phyloP scores from a whole-genome alignment of 192 early-diverging fungal genomes.

The Phycomyces nitens region DNA sequence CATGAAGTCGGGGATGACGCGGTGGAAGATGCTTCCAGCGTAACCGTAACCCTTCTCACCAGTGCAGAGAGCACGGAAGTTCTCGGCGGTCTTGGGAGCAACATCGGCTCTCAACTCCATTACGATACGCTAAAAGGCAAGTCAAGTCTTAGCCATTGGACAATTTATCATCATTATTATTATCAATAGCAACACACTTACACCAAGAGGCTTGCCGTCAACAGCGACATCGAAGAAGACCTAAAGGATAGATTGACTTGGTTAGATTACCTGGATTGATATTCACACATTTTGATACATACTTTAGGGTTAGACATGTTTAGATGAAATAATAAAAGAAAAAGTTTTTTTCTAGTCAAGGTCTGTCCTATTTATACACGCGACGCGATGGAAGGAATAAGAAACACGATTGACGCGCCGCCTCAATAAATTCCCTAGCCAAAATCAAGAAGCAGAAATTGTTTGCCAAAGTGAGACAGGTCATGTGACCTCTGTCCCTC shows the following conservation, averaged over 20 bases:
- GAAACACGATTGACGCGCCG: background rate
- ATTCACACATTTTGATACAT: too few species aligned
- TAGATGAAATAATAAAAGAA: background rate
- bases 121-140: constrained; percentile 41
- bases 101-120: constrained; percentile 69
- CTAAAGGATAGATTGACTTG: constrained; percentile 2
- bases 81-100: constrained; percentile 84
- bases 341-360: background rate
- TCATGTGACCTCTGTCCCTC: too few species aligned
- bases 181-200: too few species aligned
- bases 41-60: constrained; percentile 90
- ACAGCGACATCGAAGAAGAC: constrained; percentile 72
- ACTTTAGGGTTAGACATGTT: background rate
- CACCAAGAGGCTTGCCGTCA: constrained; percentile 41
- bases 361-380: background rate
- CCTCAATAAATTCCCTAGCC: background rate
- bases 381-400: constrained; percentile 1
- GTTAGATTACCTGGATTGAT: background rate
- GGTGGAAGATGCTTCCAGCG: constrained; percentile 75
- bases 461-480: too few species aligned
- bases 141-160: too few species aligned
- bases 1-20: constrained; percentile 82
- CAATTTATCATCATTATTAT: too few species aligned
- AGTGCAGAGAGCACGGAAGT: constrained; percentile 98
- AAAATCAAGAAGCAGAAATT: too few species aligned